Conservation (phyloP, 192 early-diverging fungal genomes). For the Linnemannia elongata region DNA sequence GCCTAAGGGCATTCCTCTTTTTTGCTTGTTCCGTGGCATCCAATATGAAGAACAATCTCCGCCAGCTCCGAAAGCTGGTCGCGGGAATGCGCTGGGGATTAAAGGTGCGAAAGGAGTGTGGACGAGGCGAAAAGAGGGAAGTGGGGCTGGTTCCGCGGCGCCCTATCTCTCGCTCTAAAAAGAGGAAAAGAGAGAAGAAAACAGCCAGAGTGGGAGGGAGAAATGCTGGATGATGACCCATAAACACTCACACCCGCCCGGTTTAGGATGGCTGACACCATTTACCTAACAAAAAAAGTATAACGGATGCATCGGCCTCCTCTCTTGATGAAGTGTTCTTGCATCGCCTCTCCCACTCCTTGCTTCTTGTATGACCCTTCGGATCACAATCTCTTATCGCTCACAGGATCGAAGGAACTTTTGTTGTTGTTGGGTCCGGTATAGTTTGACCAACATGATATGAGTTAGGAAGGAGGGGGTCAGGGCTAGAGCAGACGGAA, state of each 20-base stretch:
- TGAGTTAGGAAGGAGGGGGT: background rate
- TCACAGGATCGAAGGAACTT: background rate
- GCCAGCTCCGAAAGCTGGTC: background rate
- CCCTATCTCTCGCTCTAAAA: background rate
- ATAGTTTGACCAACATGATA: background rate
- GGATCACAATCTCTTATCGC: slow-evolving; percentile 8
- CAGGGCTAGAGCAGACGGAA: background rate
- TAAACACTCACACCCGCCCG: background rate
- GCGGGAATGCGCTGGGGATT: background rate
- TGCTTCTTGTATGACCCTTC: background rate
- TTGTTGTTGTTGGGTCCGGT: background rate
- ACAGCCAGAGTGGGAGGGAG: background rate
- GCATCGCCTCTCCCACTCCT: background rate
- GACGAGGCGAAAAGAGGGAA: background rate
- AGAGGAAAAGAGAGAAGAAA: background rate
- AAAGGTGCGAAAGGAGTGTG: background rate
- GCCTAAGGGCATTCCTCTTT: background rate
- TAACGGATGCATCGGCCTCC: background rate
- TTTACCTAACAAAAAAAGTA: background rate
- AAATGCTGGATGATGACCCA: background rate
- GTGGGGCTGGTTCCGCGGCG: background rate
- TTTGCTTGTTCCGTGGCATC: background rate
- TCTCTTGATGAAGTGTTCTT: background rate
- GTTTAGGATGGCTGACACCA: background rate
- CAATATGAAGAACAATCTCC: background rate